These are phyloP conservation scores for Allantophomopsis cytisporea DNA, from an alignment of 2,329 filamentous ascomycete species.

Conservation along the genomic window DNA sequence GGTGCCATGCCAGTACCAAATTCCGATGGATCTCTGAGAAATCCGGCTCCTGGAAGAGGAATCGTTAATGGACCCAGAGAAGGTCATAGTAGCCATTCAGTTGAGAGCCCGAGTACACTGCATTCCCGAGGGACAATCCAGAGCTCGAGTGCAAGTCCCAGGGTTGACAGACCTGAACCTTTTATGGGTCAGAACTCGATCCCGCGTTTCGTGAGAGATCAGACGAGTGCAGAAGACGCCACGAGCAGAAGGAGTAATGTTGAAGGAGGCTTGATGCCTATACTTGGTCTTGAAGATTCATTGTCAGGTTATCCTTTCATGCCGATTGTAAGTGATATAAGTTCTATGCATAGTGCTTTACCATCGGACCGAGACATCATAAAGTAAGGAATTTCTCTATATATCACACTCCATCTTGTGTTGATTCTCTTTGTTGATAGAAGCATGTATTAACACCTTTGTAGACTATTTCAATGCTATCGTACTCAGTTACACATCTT, in stretches of 20 bases:
- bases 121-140: background rate
- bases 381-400: background rate
- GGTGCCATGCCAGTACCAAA: background rate
- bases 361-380: background rate
- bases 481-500: slow-evolving; percentile 50
- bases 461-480: slow-evolving; percentile 44
- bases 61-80: background rate
- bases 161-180: background rate
- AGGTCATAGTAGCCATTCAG: background rate
- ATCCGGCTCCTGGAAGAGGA: background rate
- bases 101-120: background rate
- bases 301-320: background rate
- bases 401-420: too few relatives aligned
- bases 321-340: slow-evolving; percentile 25
- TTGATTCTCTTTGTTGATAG: too few relatives aligned
- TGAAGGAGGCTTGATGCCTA: slow-evolving; percentile 43
- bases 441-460: slow-evolving; percentile 25
- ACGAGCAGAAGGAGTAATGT: slow-evolving; percentile 38
- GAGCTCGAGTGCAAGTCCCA: background rate
- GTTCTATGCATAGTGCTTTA: background rate
- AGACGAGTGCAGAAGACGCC: background rate
- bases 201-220: background rate
- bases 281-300: slow-evolving; percentile 34
- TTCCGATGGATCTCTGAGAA: background rate
- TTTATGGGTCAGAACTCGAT: background rate